Conservation (phyloP, 345 rosid genomes). For the Schrenkiella parvula region DNA sequence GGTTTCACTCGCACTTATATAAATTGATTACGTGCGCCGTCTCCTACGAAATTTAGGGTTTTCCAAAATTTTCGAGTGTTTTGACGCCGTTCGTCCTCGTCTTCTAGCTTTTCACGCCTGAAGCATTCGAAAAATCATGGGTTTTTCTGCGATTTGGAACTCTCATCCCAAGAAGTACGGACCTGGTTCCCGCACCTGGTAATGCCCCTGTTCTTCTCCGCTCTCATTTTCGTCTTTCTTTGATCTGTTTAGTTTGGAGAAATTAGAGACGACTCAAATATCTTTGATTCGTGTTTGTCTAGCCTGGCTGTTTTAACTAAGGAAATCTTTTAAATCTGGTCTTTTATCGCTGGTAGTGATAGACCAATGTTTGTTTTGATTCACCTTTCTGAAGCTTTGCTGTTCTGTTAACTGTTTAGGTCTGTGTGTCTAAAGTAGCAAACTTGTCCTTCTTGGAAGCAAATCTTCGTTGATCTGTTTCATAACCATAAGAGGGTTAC, state of each 20-base stretch:
- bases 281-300: not conserved
- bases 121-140: not conserved
- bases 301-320: no score
- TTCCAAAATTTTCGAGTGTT: not conserved
- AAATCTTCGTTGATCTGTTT: not conserved
- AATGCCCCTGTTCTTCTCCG: not conserved
- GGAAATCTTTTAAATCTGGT: not conserved
- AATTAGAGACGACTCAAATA: not conserved
- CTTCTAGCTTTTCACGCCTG: not conserved
- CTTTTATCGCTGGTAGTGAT: not conserved
- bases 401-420: not conserved
- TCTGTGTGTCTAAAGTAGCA: not conserved
- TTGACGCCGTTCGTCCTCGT: not conserved
- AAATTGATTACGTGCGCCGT: not conserved
- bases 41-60: not conserved
- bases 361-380: not conserved
- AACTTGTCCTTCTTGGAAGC: not conserved
- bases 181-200: conserved; percentile 31
- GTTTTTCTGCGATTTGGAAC: conserved; percentile 17
- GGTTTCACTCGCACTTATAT: not conserved
- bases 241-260: not conserved
- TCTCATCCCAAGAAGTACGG: conserved; percentile 29
- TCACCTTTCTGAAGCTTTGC: not conserved
- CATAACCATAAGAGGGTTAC: not conserved
- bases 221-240: not conserved